Evolutionary conservation across 2,329 filamentous ascomycete species (phyloP).

Genomic region (Aspergillus sp.): DNA sequence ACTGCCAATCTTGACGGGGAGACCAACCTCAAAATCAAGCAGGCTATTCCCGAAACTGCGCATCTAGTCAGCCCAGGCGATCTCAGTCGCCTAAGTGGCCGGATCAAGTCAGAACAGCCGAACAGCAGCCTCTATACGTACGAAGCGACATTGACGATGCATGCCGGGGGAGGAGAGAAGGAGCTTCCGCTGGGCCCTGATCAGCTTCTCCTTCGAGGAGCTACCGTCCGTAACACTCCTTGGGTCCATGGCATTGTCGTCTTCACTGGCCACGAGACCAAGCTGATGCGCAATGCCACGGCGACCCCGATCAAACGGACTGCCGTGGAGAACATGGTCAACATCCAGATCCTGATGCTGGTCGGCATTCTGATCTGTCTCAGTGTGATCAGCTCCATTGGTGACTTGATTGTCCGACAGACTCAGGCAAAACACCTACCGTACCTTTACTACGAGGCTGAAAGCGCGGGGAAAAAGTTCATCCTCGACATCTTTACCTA

Average conservation of each 20-base stretch:
- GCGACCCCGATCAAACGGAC: constrained; percentile 96
- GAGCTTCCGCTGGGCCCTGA: constrained; percentile 84
- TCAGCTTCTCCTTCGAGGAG: constrained; percentile 84
- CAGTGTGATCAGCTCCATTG: constrained; percentile 82
- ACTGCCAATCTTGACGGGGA: constrained; percentile 96
- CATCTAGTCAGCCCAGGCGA: constrained; percentile 78
- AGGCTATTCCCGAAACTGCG: constrained; percentile 86
- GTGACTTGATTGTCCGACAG: constrained; percentile 72
- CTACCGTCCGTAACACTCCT: constrained; percentile 87
- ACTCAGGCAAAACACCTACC: constrained; percentile 52
- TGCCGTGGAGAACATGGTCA: constrained; percentile 88
- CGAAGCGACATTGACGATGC: constrained; percentile 88
- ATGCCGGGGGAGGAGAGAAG: constrained; percentile 83
- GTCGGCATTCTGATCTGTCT: constrained; percentile 74
- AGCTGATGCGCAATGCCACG: constrained; percentile 96
- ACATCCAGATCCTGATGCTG: constrained; percentile 83
- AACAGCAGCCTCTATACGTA: constrained; percentile 99
- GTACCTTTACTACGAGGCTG: constrained; percentile 61
- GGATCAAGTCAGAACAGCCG: constrained; percentile 86
- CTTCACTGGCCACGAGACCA: constrained; percentile 96
- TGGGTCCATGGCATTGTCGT: constrained; percentile 96
- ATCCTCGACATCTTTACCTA: constrained; percentile 94
- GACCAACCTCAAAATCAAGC: constrained; percentile 98
- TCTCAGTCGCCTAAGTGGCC: constrained; percentile 73
- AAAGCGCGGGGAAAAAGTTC: constrained; percentile 68